These are phyloP conservation scores for Physocladia obscura DNA, from an alignment of 192 early-diverging fungal genomes.

Conservation along the genomic window DNA sequence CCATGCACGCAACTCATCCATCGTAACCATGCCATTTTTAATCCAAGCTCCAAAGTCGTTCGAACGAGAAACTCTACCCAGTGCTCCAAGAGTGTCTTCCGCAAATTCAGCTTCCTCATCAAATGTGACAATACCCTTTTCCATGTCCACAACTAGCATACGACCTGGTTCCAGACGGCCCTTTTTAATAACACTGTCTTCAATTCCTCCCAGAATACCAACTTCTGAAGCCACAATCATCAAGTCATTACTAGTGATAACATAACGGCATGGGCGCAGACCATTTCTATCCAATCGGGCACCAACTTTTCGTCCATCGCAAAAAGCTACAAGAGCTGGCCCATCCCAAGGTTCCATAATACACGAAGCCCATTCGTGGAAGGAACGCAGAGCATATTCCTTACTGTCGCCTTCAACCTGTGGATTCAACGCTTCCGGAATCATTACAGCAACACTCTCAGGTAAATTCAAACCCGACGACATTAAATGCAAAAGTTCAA, in stretches of 20 bases:
- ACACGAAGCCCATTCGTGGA: constrained; percentile 96
- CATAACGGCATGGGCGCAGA: constrained; percentile 96
- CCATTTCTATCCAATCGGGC: constrained; percentile 99
- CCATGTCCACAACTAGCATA: constrained; percentile 96
- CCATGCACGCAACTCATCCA: constrained; percentile 59
- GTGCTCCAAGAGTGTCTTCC: constrained; percentile 7
- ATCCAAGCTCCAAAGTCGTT: constrained; percentile 86
- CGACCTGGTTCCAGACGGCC: constrained; percentile 94
- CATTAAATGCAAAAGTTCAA: constrained; percentile 73
- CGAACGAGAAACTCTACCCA: constrained; percentile 55
- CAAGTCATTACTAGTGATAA: constrained; percentile 83
- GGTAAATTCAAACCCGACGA: constrained; percentile 71
- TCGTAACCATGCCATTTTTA: constrained; percentile 72
- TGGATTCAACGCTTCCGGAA: constrained; percentile 92
- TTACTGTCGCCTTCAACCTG: constrained; percentile 70
- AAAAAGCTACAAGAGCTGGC: constrained; percentile 95
- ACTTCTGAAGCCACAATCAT: constrained; percentile 99
- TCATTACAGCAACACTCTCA: constrained; percentile 98
- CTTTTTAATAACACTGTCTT: constrained; percentile 78
- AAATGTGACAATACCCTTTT: constrained; percentile 69
- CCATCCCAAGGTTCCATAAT: constrained; percentile 99
- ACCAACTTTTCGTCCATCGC: constrained; percentile 94
- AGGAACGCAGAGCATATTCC: constrained; percentile 68
- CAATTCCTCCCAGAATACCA: constrained; percentile 82
- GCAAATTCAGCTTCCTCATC: constrained; percentile 87